Conservation (phyloP, 106 monocot species). For the Amphibolis antarctica region DNA sequence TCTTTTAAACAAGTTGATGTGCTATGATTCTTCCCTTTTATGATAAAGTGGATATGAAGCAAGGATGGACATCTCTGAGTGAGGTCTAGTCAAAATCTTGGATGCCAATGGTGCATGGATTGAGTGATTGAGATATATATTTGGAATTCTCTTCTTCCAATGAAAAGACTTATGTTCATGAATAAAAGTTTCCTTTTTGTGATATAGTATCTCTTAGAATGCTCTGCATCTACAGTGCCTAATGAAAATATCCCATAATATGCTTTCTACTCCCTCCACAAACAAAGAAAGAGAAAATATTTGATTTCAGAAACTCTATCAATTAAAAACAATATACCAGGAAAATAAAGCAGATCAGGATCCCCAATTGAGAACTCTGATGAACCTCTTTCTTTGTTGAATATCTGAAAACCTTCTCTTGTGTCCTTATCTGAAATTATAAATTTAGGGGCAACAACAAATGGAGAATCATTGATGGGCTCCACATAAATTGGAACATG, state of each 20-base stretch:
- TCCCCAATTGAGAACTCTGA: constrained; percentile 56
- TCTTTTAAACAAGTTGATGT: too few relatives aligned
- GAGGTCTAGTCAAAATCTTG: too few relatives aligned
- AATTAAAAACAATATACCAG: constrained; percentile 34
- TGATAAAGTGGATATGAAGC: too few relatives aligned
- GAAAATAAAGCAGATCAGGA: constrained; percentile 46
- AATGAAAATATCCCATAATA: not conserved
- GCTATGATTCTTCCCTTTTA: too few relatives aligned
- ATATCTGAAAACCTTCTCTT: constrained; percentile 42
- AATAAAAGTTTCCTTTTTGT: too few relatives aligned
- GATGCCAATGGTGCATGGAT: too few relatives aligned
- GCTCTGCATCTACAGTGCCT: not conserved
- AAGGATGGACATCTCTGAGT: too few relatives aligned
- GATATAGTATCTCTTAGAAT: too few relatives aligned
- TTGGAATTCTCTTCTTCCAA: too few relatives aligned
- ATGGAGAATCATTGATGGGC: constrained; percentile 76
- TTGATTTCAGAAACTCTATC: not conserved
- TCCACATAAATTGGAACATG: constrained; percentile 60
- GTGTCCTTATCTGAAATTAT: constrained; percentile 40
- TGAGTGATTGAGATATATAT: too few relatives aligned
- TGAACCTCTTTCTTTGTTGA: constrained; percentile 39
- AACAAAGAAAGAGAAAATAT: not conserved
- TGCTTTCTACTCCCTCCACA: not conserved
- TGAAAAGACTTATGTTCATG: too few relatives aligned
- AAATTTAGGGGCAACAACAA: constrained; percentile 47